phyloP scores from a whole-genome alignment of 2,329 filamentous ascomycete genomes.

The Colletotrichum costaricense region DNA sequence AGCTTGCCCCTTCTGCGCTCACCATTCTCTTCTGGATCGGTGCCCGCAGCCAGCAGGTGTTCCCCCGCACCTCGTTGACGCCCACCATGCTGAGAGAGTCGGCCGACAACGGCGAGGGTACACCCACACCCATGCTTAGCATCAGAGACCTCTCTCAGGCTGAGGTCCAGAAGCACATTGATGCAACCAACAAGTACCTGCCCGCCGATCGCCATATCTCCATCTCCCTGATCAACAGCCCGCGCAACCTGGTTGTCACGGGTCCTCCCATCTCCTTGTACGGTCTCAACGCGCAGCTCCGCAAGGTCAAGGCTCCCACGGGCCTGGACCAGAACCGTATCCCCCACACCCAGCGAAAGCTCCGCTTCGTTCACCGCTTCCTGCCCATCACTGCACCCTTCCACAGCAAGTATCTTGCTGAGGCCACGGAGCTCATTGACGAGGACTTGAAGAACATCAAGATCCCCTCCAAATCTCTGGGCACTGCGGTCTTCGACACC shows the following conservation, averaged over 20 bases:
- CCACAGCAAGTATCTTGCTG: constrained; percentile 92
- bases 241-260: constrained; percentile 95
- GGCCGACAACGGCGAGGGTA: constrained; percentile 92
- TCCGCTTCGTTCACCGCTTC: constrained; percentile 97
- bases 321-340: constrained; percentile 95
- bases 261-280: constrained; percentile 96
- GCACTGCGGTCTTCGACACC: constrained; percentile 90
- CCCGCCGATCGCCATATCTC: constrained; percentile 92
- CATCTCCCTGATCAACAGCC: constrained; percentile 96
- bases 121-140: constrained; percentile 96
- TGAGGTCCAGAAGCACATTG: constrained; percentile 95
- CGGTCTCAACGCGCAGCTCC: constrained; percentile 92
- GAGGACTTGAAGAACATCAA: constrained; percentile 87
- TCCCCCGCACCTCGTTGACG: constrained; percentile 92
- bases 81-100: constrained; percentile 94
- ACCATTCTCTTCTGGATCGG: constrained; percentile 99
- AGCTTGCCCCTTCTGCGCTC: constrained; percentile 81
- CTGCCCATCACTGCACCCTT: constrained; percentile 97
- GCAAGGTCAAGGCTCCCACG: constrained; percentile 98
- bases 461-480: constrained; percentile 79
- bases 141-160: constrained; percentile 91
- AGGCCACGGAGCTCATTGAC: constrained; percentile 85
- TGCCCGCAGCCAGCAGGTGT: constrained; percentile 95
- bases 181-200: constrained; percentile 96
- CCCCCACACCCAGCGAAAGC: constrained; percentile 94